Conservation (phyloP, 805 yeast species). For the Hanseniaspora lindneri region DNA sequence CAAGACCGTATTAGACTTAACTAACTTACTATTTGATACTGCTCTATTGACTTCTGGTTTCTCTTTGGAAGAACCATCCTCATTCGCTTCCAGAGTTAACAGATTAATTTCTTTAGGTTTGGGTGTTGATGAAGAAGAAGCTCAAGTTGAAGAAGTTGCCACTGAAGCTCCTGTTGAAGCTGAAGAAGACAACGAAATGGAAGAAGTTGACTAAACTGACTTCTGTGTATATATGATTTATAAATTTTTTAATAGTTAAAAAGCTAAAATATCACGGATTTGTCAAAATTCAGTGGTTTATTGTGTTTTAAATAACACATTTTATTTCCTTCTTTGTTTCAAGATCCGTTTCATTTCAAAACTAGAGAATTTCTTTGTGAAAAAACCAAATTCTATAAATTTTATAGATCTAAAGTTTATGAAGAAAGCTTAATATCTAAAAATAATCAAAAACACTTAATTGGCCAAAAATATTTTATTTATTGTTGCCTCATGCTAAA, state of each 20-base stretch:
- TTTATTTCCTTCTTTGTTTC: too few relatives aligned
- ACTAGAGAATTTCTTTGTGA: too few relatives aligned
- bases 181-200: slow-evolving; percentile 65
- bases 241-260: neutral
- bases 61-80: slow-evolving; percentile 95
- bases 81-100: slow-evolving; percentile 96
- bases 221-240: neutral
- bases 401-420: too few relatives aligned
- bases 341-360: too few relatives aligned
- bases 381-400: too few relatives aligned
- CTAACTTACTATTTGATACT: slow-evolving; percentile 92
- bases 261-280: neutral
- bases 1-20: slow-evolving; percentile 95
- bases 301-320: neutral
- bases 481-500: too few relatives aligned
- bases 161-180: slow-evolving; percentile 57
- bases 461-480: too few relatives aligned
- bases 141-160: slow-evolving; percentile 38
- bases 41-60: slow-evolving; percentile 97
- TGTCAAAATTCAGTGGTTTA: neutral
- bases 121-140: slow-evolving; percentile 88
- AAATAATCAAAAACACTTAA: too few relatives aligned
- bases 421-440: too few relatives aligned
- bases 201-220: slow-evolving; percentile 78
- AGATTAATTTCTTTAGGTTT: slow-evolving; percentile 95